phyloP scores from a whole-genome alignment of 2,329 filamentous ascomycete species.

The Cladosporium sp. region DNA sequence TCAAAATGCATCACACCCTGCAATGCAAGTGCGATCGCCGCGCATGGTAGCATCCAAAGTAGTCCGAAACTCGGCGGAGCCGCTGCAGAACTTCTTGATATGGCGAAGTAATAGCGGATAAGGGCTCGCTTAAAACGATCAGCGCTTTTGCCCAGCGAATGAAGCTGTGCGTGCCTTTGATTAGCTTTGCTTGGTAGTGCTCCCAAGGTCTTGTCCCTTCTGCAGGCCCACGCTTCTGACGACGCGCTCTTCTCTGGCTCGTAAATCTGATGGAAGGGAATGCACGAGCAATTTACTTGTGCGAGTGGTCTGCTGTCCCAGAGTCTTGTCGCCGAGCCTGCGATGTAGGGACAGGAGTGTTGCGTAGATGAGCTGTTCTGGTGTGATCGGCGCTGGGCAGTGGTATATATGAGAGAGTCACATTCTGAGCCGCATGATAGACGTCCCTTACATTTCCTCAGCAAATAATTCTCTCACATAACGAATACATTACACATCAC shows the following conservation, averaged over 20 bases:
- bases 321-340: slow-evolving; percentile 1
- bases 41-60: not conserved
- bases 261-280: not conserved
- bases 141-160: slow-evolving; percentile 5
- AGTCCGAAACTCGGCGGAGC: slow-evolving; percentile 5
- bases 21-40: not conserved
- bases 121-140: slow-evolving; percentile 9
- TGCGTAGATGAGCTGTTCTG: not conserved
- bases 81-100: not conserved
- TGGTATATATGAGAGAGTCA: slow-evolving; percentile 1
- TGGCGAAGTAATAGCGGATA: not conserved
- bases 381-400: not conserved
- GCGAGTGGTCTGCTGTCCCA: not conserved
- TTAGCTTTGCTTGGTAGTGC: slow-evolving; percentile 14
- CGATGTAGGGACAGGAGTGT: not conserved
- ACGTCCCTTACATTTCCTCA: not conserved
- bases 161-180: slow-evolving; percentile 1
- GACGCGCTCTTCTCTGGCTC: not conserved
- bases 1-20: not conserved
- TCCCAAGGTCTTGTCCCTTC: slow-evolving; percentile 15
- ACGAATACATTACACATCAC: not conserved
- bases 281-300: not conserved
- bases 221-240: not conserved
- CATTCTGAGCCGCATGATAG: not conserved
- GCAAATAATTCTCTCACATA: not conserved